Base-by-base conservation (phyloP, 129 eudicot species). In the Artemisia tridentata region DNA sequence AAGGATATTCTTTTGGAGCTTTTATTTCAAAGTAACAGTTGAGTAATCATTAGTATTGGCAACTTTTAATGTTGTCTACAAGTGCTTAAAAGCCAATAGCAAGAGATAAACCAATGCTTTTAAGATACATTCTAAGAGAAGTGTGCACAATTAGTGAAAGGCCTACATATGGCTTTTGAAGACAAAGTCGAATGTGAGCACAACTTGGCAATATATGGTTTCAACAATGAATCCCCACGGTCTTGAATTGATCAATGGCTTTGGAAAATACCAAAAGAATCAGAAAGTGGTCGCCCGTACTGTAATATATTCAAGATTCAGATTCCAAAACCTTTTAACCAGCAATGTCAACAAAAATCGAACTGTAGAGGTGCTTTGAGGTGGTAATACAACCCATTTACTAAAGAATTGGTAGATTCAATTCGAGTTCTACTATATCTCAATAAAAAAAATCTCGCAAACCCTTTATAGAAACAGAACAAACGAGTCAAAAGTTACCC, bases 251-350 rank as follows among this genome's bases (percentile, higher is more conserved):
- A 63, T 63, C 68, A 66, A 47, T 13, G 71, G 57, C 71, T 67
- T 67, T 67, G 18, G 23, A 67, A 48, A 47, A 67, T 48, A 48
- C 54, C 58, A 47, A 67, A 67, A 47, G 57, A 67, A 65, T 61
- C 47, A 61, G 66, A 61, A 21, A 61, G 66, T 61, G 18, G 11
- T 20, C 12, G 41, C 34, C 21, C 20, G 18, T 65, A 65, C 25
- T 18, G 21, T 43, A 16, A 65, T 20, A 18, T 65, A 65, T 65
- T 23, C 64, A 58, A 58, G 38, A 58, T 58, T 23, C 17, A 58
- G 63, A 58, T 9, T 65, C 69, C 69, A 65, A 65, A 17, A 43
- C 18, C 3, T 65, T 8, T 45, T 65, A 48, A 21, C 70, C 70
- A 46, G 70, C 56, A 65, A 13, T 12, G 7, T 46, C 56, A 65